phyloP scores from a whole-genome alignment of 192 early-diverging fungal species.

The Coemansia sp. region DNA sequence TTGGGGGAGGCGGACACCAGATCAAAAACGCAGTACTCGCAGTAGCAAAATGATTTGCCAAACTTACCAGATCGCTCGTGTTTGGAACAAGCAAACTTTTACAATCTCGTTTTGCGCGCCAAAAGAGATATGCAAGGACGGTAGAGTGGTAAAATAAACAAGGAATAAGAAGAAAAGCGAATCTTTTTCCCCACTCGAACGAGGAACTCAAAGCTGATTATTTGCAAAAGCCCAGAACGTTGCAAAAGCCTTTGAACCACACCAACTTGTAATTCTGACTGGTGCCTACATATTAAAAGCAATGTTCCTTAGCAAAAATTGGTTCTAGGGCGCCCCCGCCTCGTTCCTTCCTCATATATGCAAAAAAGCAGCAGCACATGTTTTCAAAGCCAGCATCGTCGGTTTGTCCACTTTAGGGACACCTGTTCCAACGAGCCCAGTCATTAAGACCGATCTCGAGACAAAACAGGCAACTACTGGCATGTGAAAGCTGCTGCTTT shows the following conservation, averaged over 20 bases:
- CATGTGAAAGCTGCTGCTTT: too few species aligned
- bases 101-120: not conserved
- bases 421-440: too few species aligned
- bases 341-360: too few species aligned
- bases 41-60: not conserved
- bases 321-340: too few species aligned
- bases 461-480: too few species aligned
- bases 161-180: not conserved
- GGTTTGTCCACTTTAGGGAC: too few species aligned
- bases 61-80: not conserved
- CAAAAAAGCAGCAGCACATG: too few species aligned
- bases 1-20: not conserved
- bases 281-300: constrained; percentile 8
- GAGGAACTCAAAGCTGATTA: constrained; percentile 3
- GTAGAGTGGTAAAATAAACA: not conserved
- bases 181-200: not conserved
- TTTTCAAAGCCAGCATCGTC: too few species aligned
- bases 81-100: not conserved
- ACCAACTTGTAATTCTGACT: not conserved
- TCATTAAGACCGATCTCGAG: too few species aligned
- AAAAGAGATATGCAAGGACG: not conserved
- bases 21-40: not conserved
- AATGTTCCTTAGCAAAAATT: too few species aligned
- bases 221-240: constrained; percentile 12
- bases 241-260: not conserved